These are phyloP conservation scores for Nissolia schottii DNA, from an alignment of 306 rosid species.

Conservation along the genomic window DNA sequence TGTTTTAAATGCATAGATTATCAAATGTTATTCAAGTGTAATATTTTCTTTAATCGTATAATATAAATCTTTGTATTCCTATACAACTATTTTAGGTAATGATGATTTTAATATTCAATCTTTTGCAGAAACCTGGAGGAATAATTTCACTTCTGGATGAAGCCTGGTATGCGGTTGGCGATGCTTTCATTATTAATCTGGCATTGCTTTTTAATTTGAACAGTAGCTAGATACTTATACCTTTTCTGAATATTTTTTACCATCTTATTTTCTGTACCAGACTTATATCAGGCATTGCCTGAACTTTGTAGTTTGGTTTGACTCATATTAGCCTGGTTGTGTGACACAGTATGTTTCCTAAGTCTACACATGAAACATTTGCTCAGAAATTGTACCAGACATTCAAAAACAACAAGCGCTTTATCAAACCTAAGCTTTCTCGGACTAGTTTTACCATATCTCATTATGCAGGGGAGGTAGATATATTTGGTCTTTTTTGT, in stretches of 20 bases:
- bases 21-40: constrained; percentile 11
- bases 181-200: constrained; percentile 10
- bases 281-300: constrained; percentile 15
- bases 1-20: neutral
- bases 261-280: neutral
- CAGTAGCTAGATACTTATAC: constrained; percentile 23
- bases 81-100: constrained; percentile 5
- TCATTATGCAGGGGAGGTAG: constrained; percentile 99
- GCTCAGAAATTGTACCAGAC: constrained; percentile 98
- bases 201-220: constrained; percentile 17
- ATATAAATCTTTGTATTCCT: neutral
- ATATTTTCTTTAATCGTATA: neutral
- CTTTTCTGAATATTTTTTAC: neutral
- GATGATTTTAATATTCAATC: constrained; percentile 25
- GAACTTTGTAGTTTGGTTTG: constrained; percentile 28
- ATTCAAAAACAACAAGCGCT: constrained; percentile 93
- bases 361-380: constrained; percentile 98
- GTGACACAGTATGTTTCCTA: constrained; percentile 96
- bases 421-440: constrained; percentile 96
- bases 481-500: constrained; percentile 23
- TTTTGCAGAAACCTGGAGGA: constrained; percentile 98
- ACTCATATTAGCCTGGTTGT: constrained; percentile 36
- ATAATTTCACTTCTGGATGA: constrained; percentile 93
- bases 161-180: constrained; percentile 83
- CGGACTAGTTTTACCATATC: constrained; percentile 91